Evolutionary conservation across 2,329 filamentous ascomycete species (phyloP), one percentile per base, ranked within the genome.

Genomic region (Lasiodiplodia hormozganensis): DNA sequence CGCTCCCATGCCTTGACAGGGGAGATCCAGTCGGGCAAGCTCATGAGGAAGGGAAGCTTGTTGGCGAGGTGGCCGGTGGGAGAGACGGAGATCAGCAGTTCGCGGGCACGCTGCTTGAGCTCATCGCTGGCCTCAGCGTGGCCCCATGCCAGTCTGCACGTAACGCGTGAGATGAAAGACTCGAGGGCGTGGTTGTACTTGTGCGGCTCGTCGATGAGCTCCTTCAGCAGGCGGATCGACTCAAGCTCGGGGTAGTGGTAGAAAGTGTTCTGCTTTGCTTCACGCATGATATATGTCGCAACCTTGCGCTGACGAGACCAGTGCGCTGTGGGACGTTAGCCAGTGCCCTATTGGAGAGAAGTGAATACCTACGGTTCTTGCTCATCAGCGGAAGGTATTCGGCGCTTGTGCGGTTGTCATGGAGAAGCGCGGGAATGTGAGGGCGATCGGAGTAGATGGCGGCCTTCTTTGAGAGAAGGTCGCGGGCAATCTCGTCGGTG

Each of bases 381-480:
- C 78, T 82, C 68, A 82, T 76, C 2, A 84, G 70, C 1, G 82
- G 82, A 3, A 84, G 75, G 62, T 84, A 84, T 67, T 83, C 80
- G 16, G 79, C 80, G 68, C 79, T 81, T 10, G 79, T 80, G 21
- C 82, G 78, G 64, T 83, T 84, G 70, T 83, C 81, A 34, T 78
- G 74, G 25, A 83, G 75, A 38, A 84, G 70, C 1, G 80, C 80
- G 4, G 81, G 81, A 58, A 83, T 84, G 67, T 81, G 80, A 12
- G 82, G 82, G 36, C 82, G 76, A 65, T 83, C 81, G 21, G 82
- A 84, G 72, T 84, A 84, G 68, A 83, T 83, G 51, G 77, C 76
- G 21, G 77, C 79, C 65, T 82, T 81, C 72, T 83, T 83, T 0
- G 80, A 74, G 23, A 84, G 72, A 5, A 84, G 73, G 40, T 84